These are phyloP conservation scores for Margaritispora aquatica DNA, from an alignment of 495 filamentous ascomycete species.

Conservation along the genomic window DNA sequence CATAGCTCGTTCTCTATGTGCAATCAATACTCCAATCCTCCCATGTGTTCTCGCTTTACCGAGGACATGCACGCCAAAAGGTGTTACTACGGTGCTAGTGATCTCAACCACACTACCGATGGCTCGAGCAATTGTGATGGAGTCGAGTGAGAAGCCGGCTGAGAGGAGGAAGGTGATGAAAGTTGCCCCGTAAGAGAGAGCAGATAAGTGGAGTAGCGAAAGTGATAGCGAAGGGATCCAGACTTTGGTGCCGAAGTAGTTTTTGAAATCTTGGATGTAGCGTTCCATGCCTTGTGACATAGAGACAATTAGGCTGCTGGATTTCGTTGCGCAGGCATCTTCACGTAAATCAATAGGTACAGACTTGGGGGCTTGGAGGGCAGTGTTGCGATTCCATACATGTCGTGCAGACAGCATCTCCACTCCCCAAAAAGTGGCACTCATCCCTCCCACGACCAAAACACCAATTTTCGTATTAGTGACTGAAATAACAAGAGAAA, in stretches of 20 bases:
- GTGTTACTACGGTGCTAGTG: conserved; percentile 38
- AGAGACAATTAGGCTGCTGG: not conserved
- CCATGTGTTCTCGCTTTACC: conserved; percentile 21
- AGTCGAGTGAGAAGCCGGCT: conserved; percentile 44
- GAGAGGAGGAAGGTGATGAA: conserved; percentile 57
- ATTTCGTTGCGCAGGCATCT: not conserved
- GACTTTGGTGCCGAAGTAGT: conserved; percentile 35
- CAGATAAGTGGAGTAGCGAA: conserved; percentile 52
- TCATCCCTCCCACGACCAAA: conserved; percentile 34
- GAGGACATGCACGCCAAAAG: conserved; percentile 31
- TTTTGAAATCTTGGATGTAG: conserved; percentile 29
- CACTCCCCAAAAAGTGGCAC: conserved; percentile 29
- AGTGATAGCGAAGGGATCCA: conserved; percentile 50
- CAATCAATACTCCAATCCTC: conserved; percentile 5
- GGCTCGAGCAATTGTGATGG: conserved; percentile 46
- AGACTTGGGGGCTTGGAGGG: conserved; percentile 7
- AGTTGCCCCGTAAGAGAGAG: conserved; percentile 49
- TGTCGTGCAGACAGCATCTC: conserved; percentile 33
- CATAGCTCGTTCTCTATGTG: not conserved
- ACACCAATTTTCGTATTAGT: conserved; percentile 41
- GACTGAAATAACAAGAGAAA: conserved; percentile 41
- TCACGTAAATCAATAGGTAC: not conserved
- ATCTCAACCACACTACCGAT: conserved; percentile 48
- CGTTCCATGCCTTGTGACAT: not conserved
- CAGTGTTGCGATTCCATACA: conserved; percentile 30